These are phyloP conservation scores for Pluteus cervinus DNA, from an alignment of 768 basidiomycete genomes.

Conservation along the genomic window DNA sequence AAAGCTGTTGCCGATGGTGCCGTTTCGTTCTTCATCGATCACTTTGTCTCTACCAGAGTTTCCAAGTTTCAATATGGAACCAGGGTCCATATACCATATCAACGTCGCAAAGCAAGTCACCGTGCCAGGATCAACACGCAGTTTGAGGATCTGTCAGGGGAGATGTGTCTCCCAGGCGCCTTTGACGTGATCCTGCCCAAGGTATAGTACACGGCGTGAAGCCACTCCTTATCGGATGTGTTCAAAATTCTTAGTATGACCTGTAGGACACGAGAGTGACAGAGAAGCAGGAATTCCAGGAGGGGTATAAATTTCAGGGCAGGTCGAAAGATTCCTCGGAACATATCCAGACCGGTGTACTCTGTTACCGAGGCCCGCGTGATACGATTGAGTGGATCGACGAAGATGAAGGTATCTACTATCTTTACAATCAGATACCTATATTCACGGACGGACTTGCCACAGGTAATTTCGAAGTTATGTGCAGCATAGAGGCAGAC, in stretches of 20 bases:
- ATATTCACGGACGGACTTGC: too few relatives aligned
- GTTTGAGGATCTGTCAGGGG: slow-evolving; percentile 1
- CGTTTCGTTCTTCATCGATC: slow-evolving; percentile 12
- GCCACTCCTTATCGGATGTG: too few relatives aligned
- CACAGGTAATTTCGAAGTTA: slow-evolving; percentile 8
- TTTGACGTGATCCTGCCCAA: slow-evolving; percentile 5
- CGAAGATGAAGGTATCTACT: slow-evolving; percentile 12
- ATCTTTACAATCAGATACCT: slow-evolving; percentile 12
- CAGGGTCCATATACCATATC: background rate
- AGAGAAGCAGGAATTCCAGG: slow-evolving; percentile 18
- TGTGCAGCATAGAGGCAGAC: slow-evolving; percentile 11
- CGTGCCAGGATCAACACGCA: background rate
- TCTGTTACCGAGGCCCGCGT: slow-evolving; percentile 17
- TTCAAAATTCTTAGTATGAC: background rate
- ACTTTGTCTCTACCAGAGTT: slow-evolving; percentile 8
- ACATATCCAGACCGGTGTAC: slow-evolving; percentile 10
- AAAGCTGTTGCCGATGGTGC: slow-evolving; percentile 14
- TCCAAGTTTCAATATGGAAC: slow-evolving; percentile 8
- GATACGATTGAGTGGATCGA: slow-evolving; percentile 19
- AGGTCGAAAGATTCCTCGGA: slow-evolving; percentile 4
- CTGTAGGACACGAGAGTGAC: slow-evolving; percentile 30
- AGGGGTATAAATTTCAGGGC: slow-evolving; percentile 8
- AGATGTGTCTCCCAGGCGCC: slow-evolving; percentile 1
- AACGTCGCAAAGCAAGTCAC: slow-evolving; percentile 3
- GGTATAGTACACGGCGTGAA: too few relatives aligned